Evolutionary conservation across 2,329 filamentous ascomycete genomes (phyloP), one percentile per base, ranked within the genome.

Genomic region (Arthrobotrys conoides): DNA sequence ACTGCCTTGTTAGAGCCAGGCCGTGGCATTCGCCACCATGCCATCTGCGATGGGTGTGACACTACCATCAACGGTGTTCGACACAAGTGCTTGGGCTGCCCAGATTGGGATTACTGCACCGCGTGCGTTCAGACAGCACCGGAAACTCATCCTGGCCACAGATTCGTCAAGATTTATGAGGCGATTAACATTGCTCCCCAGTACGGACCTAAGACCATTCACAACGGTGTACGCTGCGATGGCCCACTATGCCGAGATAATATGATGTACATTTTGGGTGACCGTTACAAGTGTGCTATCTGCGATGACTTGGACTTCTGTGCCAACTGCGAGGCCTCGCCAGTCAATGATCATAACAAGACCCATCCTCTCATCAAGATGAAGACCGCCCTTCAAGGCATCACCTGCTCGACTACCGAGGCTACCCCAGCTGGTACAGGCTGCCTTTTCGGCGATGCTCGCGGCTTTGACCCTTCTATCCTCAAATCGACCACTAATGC

Each of bases 281-380:
- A 92, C 78, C 93, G 96, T 80, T 99, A 96, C 89, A 99, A 99
- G 90, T 99, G 96, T 84, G 93, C 95, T 66, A 91, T 99, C 71
- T 99, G 96, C 87, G 88, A 96, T 83, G 94, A 99, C 84, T 91
- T 91, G 38, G 96, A 99, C 85, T 97, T 97, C 87, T 99, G 96
- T 84, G 93, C 92, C 83, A 92, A 89, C 83, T 99, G 96, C 86
- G 96, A 99, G 86, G 93, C 95, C 61, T 90, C 90, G 82, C 96
- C 96, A 6, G 87, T 87, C 80, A 95, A 96, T 84, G 87, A 86
- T 22, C 96, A 99, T 87, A 97, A 98, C 87, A 91, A 90, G 85
- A 97, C 94, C n/a, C 96, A 99, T 83, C 96, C 96, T 30, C 87
- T 99, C 82, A 94, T 99, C 87, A 97, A 97, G 87, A 94, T 99